phyloP scores from a whole-genome alignment of 371 early-diverging fungal genomes.

The Mortierella sp. region DNA sequence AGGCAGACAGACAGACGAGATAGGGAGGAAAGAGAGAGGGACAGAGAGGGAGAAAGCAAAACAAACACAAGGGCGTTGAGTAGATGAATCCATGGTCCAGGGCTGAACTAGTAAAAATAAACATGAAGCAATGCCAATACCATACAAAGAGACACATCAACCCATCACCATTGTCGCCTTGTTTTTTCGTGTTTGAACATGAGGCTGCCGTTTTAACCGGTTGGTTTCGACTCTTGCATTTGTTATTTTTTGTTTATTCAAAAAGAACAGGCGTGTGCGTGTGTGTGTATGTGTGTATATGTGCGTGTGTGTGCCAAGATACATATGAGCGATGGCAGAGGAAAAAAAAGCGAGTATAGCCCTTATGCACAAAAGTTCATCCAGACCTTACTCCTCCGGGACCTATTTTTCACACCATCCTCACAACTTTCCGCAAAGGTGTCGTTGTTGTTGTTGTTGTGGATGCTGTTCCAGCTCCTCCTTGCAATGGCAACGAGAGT shows the following conservation, averaged over 20 bases:
- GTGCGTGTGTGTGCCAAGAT: no score
- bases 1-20: background rate
- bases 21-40: background rate
- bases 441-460: background rate
- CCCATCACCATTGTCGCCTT: no score
- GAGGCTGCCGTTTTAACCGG: no score
- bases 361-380: background rate
- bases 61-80: background rate
- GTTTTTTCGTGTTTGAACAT: no score
- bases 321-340: background rate
- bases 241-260: background rate
- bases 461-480: background rate
- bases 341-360: background rate
- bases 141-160: no score
- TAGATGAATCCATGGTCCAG: background rate
- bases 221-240: no score
- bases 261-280: background rate
- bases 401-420: background rate
- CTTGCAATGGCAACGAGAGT: slow-evolving; percentile 26
- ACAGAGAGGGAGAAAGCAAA: background rate
- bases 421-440: background rate
- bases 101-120: background rate
- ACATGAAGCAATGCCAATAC: background rate
- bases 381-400: no score
- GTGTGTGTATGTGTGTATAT: background rate